Evolutionary conservation across 1,284 basidiomycete genomes (phyloP).

Genomic region (Dichomitus squalens): DNA sequence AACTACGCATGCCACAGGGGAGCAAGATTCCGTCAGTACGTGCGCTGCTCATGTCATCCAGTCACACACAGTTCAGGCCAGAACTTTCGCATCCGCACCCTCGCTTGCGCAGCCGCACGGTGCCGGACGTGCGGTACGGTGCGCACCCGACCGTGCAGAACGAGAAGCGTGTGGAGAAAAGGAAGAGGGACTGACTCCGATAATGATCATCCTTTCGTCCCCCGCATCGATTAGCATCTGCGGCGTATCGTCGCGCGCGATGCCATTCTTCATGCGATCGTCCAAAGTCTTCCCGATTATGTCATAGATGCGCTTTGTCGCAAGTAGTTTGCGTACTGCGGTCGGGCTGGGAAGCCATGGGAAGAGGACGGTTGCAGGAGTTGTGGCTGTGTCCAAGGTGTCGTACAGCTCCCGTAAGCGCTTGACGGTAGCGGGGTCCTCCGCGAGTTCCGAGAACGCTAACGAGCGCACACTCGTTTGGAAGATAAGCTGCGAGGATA

Average conservation of each 20-base stretch:
- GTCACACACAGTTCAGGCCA: background rate
- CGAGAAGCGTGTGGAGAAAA: conserved; percentile 14
- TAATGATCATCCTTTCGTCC: conserved; percentile 65
- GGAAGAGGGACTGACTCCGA: conserved; percentile 55
- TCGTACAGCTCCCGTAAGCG: conserved; percentile 67
- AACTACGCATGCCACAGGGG: conserved; percentile 48
- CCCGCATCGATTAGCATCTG: conserved; percentile 70
- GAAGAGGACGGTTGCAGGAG: conserved; percentile 66
- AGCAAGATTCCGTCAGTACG: conserved; percentile 9
- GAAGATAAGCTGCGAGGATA: conserved; percentile 57
- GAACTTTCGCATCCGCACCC: background rate
- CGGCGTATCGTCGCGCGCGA: conserved; percentile 61
- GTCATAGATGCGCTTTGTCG: conserved; percentile 73
- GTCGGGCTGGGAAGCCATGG: conserved; percentile 75
- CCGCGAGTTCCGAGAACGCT: conserved; percentile 66
- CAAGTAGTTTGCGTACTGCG: conserved; percentile 65
- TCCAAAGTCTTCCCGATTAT: conserved; percentile 61
- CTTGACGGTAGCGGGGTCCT: conserved; percentile 57
- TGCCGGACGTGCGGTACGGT: background rate
- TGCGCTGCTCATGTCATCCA: too few relatives aligned
- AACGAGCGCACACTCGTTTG: conserved; percentile 70
- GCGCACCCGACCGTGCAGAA: conserved; percentile 1
- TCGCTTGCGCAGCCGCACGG: background rate
- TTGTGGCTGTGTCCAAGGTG: conserved; percentile 64
- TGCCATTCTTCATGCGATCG: conserved; percentile 54